Percentiles rank a stretch among this genome's conserved stretches.
These are phyloP conservation scores for Cryptococcus sp. DNA, from an alignment of 1,284 basidiomycete species.

Conservation along the genomic window DNA sequence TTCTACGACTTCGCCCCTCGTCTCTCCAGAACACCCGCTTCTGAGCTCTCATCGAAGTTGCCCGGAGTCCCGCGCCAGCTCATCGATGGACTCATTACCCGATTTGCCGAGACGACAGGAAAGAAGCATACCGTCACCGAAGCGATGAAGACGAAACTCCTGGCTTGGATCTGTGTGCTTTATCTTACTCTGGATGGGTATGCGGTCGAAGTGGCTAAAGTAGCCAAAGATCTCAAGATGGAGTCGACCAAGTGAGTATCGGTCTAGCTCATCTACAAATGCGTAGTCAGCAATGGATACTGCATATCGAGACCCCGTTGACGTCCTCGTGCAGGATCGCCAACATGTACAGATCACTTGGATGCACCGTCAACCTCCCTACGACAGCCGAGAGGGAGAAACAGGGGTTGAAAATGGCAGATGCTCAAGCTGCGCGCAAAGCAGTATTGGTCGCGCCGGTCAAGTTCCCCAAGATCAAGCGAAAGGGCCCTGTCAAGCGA, in stretches of 20 bases:
- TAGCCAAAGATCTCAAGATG: conserved; percentile 74
- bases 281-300: neutral
- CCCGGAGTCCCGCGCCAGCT: conserved; percentile 64
- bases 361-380: conserved; percentile 69
- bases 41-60: conserved; percentile 60
- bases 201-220: conserved; percentile 64
- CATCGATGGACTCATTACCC: conserved; percentile 70
- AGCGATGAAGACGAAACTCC: conserved; percentile 66
- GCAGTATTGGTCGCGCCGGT: conserved; percentile 74
- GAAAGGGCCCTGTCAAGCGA: conserved; percentile 49
- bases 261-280: neutral
- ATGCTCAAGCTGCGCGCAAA: conserved; percentile 64
- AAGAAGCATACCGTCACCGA: conserved; percentile 68
- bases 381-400: conserved; percentile 65
- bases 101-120: conserved; percentile 71
- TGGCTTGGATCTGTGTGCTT: conserved; percentile 76
- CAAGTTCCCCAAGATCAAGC: conserved; percentile 67
- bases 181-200: conserved; percentile 77
- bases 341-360: conserved; percentile 55
- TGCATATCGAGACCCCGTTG: neutral
- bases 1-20: conserved; percentile 60
- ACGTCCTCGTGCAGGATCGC: conserved; percentile 34
- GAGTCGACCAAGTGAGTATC: conserved; percentile 62
- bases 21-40: conserved; percentile 27
- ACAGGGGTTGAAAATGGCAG: conserved; percentile 62